Percentiles rank a stretch among this genome's conserved stretches.
phyloP scores from a whole-genome alignment of 305 asterid genomes.

The Solanum hybrid region DNA sequence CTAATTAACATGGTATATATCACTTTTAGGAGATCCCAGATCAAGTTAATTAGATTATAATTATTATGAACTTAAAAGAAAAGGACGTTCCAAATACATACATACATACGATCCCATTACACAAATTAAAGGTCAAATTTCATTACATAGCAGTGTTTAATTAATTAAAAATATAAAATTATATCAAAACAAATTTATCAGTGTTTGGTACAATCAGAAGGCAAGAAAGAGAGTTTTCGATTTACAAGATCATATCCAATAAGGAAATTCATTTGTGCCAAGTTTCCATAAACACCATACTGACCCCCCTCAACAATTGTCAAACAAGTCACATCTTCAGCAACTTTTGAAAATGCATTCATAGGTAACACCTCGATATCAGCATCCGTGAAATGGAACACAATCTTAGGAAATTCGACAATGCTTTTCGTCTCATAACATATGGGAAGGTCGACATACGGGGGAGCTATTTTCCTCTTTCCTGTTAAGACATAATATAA shows the following conservation, averaged over 20 bases:
- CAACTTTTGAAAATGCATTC: conserved; percentile 20
- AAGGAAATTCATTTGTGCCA: conserved; percentile 26
- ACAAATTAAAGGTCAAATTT: background rate
- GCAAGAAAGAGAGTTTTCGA: conserved; percentile 15
- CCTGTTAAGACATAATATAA: background rate
- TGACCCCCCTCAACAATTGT: conserved; percentile 13
- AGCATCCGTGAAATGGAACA: conserved; percentile 31
- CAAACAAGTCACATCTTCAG: conserved; percentile 29
- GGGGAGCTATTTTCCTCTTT: background rate
- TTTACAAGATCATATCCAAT: conserved; percentile 37
- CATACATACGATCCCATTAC: background rate
- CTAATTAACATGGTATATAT: background rate
- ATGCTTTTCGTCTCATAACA: conserved; percentile 19
- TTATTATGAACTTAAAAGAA: background rate
- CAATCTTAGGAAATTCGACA: conserved; percentile 12
- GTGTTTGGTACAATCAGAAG: conserved; percentile 26
- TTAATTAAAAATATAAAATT: background rate
- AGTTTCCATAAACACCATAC: conserved; percentile 28
- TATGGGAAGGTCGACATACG: background rate
- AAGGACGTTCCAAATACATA: background rate
- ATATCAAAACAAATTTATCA: background rate
- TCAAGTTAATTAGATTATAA: background rate
- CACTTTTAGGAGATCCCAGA: background rate
- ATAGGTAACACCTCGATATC: conserved; percentile 23
- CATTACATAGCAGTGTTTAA: background rate